Percentiles rank a stretch among this genome's conserved stretches.
Evolutionary conservation across 1,284 basidiomycete genomes (phyloP).

Genomic region (Tilletia setariae): DNA sequence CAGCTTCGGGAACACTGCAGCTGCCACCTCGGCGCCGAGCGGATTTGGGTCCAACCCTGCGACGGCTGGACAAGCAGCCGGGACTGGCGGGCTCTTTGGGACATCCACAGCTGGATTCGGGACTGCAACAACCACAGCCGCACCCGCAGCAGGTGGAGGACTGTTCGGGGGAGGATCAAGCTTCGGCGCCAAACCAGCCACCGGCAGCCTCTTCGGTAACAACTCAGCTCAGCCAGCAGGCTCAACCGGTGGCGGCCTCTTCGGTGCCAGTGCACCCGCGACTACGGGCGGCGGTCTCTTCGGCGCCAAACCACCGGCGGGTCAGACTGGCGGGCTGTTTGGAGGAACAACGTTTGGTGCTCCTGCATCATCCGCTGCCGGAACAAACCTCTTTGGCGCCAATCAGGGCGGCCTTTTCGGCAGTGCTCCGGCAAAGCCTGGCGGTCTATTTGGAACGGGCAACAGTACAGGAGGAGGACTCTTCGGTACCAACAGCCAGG

Average conservation of each 20-base stretch:
- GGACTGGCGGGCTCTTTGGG: too few relatives aligned
- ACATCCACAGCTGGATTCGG: too few relatives aligned
- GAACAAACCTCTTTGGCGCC: slow-evolving; percentile 32
- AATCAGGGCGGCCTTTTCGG: slow-evolving; percentile 13
- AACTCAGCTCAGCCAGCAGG: too few relatives aligned
- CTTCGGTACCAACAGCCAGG: slow-evolving; percentile 10
- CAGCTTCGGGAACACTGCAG: slow-evolving; percentile 45
- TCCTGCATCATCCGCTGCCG: slow-evolving; percentile 30
- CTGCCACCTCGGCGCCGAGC: slow-evolving; percentile 29
- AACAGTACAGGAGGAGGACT: background rate
- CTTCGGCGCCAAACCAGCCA: too few relatives aligned
- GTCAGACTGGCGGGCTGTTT: slow-evolving; percentile 55
- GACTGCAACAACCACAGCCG: too few relatives aligned
- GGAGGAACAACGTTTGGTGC: slow-evolving; percentile 49
- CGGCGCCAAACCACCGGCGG: slow-evolving; percentile 40
- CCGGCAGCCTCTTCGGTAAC: too few relatives aligned
- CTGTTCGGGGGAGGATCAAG: too few relatives aligned
- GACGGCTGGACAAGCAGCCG: too few relatives aligned
- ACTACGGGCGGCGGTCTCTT: slow-evolving; percentile 3
- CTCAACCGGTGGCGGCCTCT: too few relatives aligned
- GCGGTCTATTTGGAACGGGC: slow-evolving; percentile 4
- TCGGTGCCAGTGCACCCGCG: background rate
- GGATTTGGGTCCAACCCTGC: background rate
- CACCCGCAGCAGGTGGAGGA: too few relatives aligned
- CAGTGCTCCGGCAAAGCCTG: background rate